Conservation (phyloP, 2,329 filamentous ascomycete species). For the Bimuria novae-zelandiae region DNA sequence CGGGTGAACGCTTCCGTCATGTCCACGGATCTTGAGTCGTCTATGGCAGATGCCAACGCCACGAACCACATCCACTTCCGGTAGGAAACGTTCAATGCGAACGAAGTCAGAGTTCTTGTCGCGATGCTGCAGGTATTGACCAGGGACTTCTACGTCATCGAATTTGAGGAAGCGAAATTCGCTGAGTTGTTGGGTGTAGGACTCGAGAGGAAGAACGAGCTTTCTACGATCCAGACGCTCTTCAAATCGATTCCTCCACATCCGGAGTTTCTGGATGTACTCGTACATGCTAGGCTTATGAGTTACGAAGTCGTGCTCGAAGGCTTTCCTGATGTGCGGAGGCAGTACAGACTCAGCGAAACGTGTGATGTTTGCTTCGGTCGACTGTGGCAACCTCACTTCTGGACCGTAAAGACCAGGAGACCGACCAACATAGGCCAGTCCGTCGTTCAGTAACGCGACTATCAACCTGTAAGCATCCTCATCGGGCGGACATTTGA, state of each 20-base stretch:
- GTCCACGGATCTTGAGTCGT: slow-evolving; percentile 91
- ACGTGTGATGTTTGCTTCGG: slow-evolving; percentile 93
- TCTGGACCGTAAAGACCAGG: slow-evolving; percentile 86
- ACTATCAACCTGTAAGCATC: slow-evolving; percentile 97
- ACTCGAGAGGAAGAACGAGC: slow-evolving; percentile 75
- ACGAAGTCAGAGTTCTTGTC: slow-evolving; percentile 99
- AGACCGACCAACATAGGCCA: slow-evolving; percentile 89
- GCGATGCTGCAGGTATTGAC: slow-evolving; percentile 94
- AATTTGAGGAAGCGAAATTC: slow-evolving; percentile 98
- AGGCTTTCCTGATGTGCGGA: slow-evolving; percentile 90
- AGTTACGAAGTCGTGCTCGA: slow-evolving; percentile 94
- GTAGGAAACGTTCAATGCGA: slow-evolving; percentile 93
- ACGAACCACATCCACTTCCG: slow-evolving; percentile 90
- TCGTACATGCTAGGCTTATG: slow-evolving; percentile 97
- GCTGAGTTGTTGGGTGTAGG: slow-evolving; percentile 86
- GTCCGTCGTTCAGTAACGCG: slow-evolving; percentile 92
- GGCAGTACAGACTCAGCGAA: slow-evolving; percentile 97
- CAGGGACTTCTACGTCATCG: slow-evolving; percentile 96
- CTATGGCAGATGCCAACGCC: slow-evolving; percentile 90
- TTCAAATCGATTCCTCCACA: slow-evolving; percentile 97
- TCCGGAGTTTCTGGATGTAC: slow-evolving; percentile 95
- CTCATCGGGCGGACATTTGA: slow-evolving; percentile 98
- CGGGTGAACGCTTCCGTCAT: slow-evolving; percentile 95
- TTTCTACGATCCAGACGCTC: slow-evolving; percentile 90
- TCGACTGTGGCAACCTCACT: slow-evolving; percentile 85